Percentiles rank a stretch among this genome's conserved stretches.
Evolutionary conservation across 2,329 filamentous ascomycete genomes (phyloP).

Genomic region (Fusarium nygamai): DNA sequence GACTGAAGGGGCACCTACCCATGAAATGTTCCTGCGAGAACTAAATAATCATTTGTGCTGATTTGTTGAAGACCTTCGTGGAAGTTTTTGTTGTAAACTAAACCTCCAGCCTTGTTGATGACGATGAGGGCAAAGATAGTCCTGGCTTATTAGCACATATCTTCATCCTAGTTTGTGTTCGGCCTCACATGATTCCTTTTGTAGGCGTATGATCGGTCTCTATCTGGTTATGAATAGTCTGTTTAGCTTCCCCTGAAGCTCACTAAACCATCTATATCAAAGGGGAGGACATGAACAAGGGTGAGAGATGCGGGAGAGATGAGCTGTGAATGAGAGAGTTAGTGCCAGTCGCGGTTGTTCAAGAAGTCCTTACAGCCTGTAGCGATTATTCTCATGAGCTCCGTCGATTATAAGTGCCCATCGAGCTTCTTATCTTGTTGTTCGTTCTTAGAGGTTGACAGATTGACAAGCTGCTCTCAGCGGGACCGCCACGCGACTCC

Average conservation of each 20-base stretch:
- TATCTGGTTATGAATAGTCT: slow-evolving; percentile 1
- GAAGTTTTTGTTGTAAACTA: slow-evolving; percentile 96
- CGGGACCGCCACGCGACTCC: slow-evolving; percentile 36
- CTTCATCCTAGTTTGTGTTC: not conserved
- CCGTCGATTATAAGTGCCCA: not conserved
- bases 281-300: slow-evolving; percentile 33
- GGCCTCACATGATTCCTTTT: slow-evolving; percentile 29
- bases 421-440: not conserved
- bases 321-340: slow-evolving; percentile 7
- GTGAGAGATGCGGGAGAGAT: slow-evolving; percentile 24
- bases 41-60: slow-evolving; percentile 94
- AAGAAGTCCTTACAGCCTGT: not conserved
- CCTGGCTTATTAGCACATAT: slow-evolving; percentile 62
- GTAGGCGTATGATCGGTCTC: slow-evolving; percentile 9
- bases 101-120: slow-evolving; percentile 97
- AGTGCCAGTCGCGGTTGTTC: not conserved
- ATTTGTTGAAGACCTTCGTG: slow-evolving; percentile 87
- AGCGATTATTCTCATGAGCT: not conserved
- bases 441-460: slow-evolving; percentile 18
- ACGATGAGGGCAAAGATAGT: slow-evolving; percentile 94
- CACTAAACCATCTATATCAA: slow-evolving; percentile 35
- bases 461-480: slow-evolving; percentile 25
- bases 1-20: slow-evolving; percentile 64
- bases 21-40: slow-evolving; percentile 96
- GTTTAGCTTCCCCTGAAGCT: slow-evolving; percentile 33